phyloP scores from a whole-genome alignment of 2,329 filamentous ascomycete species.

The Aspergillus sp. region DNA sequence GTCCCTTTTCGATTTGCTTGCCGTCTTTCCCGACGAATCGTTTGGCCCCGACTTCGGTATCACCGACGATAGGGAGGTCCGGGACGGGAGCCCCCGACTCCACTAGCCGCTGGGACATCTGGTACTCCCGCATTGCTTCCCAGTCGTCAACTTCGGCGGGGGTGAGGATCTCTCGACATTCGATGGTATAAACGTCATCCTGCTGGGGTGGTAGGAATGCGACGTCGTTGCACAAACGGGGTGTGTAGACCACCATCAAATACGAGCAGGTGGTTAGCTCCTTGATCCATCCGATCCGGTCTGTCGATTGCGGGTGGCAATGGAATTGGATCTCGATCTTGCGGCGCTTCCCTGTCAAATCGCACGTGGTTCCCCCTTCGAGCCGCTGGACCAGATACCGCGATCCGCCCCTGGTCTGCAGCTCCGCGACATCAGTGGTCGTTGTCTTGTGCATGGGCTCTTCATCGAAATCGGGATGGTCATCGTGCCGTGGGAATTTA shows the following conservation, averaged over 20 bases:
- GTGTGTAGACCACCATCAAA: constrained; percentile 86
- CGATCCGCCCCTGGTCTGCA: constrained; percentile 75
- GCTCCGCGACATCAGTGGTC: constrained; percentile 47
- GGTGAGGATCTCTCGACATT: constrained; percentile 62
- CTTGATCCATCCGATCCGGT: constrained; percentile 87
- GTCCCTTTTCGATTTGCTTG: constrained; percentile 49
- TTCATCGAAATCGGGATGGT: constrained; percentile 23
- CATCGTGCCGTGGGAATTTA: constrained; percentile 40
- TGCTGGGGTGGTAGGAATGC: constrained; percentile 77
- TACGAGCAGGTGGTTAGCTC: constrained; percentile 87
- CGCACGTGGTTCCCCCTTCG: constrained; percentile 71
- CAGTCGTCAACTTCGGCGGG: constrained; percentile 47
- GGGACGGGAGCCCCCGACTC: constrained; percentile 18
- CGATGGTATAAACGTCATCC: constrained; percentile 66
- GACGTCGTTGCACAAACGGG: constrained; percentile 75
- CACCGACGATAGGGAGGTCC: constrained; percentile 44
- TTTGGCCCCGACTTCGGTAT: constrained; percentile 52
- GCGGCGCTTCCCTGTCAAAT: constrained; percentile 71
- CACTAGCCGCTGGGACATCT: constrained; percentile 23
- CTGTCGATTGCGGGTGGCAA: constrained; percentile 65
- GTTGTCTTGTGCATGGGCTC: constrained; percentile 20
- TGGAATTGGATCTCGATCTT: constrained; percentile 74
- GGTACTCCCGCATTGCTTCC: constrained; percentile 32
- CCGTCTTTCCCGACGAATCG: constrained; percentile 48
- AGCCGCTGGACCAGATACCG: constrained; percentile 79